Base-by-base conservation (phyloP, 164 flowering plant genomes). In the Umbellularia californica region DNA sequence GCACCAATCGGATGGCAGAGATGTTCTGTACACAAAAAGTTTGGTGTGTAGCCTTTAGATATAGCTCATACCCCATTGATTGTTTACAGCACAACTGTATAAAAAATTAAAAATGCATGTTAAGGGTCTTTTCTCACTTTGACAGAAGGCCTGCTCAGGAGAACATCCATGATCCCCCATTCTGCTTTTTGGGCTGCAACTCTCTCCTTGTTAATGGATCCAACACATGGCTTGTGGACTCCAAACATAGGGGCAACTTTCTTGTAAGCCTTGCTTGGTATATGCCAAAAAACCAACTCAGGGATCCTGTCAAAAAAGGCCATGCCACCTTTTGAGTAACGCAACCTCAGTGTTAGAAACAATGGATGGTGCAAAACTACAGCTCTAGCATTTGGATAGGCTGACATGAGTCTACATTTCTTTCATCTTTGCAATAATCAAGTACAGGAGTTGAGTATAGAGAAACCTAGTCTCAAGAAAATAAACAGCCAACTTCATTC, bases 271-370 rank as follows among this genome's bases (percentile, higher is more conserved):
- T 79, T 78, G 81, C 91, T 88, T 72, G 97, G 98, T 81, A 94
- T 90, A 69, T 94, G 98, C 98, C 98, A 91, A 78, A 94, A 94
- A 22, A 94, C 73, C 23, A 94, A 73, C 83, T 94, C 97, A 14
- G 98, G 93, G 10, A 92, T 77, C 82, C 98, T 92, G 60, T 27
- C 50, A 66, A 15, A 52, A 4, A 27, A n/a, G 13, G 6, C 2
- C 27, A n/a, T 5, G 27, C 5, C 0, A 17, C 23, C 50, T 55
- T 15, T 55, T 19, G 20, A 55, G 60, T 3, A 55, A 55, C 11
- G 10, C 47, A 41, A 41, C 47, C 47, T 41, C 35, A 30, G 47
- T 41, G 47, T 41, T 41, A 41, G 47, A 41, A 41, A 6, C 47
- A 9, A 41, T 0, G 47, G 11, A 41, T 41, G 9, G 47, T 41